Evolutionary conservation across 2,329 filamentous ascomycete genomes (phyloP).

Genomic region (Xylaria sp.): DNA sequence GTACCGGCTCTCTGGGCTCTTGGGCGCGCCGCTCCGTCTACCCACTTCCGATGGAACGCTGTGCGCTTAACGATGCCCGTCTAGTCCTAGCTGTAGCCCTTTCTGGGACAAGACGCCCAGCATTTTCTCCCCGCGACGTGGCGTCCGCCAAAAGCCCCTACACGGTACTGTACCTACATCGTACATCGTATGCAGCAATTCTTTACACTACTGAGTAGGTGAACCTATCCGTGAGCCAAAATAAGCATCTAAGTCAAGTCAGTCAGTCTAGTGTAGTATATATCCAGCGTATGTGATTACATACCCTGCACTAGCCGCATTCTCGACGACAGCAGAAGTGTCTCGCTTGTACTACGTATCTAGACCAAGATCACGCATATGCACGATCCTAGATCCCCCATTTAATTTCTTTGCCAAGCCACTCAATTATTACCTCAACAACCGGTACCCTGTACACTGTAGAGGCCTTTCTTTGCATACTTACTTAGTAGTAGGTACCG

Average conservation of each 20-base stretch:
- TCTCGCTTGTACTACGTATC: background rate
- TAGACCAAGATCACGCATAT: constrained; percentile 21
- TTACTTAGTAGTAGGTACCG: background rate
- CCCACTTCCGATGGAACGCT: constrained; percentile 39
- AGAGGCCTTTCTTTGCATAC: too few species aligned
- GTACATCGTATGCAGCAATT: background rate
- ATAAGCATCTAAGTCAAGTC: background rate
- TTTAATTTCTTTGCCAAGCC: constrained; percentile 23
- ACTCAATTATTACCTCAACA: constrained; percentile 5
- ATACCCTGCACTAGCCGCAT: background rate
- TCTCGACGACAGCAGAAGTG: constrained; percentile 8
- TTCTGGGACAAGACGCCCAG: constrained; percentile 10
- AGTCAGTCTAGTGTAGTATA: background rate
- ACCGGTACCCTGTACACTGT: background rate
- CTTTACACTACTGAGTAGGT: background rate
- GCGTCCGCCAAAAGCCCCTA: constrained; percentile 23
- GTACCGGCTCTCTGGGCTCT: constrained; percentile 45
- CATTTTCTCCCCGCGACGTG: constrained; percentile 30
- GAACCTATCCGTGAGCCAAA: background rate
- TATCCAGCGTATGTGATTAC: background rate
- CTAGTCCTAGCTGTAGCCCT: constrained; percentile 38
- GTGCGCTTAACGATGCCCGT: constrained; percentile 46
- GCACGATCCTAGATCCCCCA: constrained; percentile 1
- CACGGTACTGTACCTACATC: background rate
- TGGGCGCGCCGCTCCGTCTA: constrained; percentile 44